A percentile compares a stretch with the other conserved stretches of the same genome.
phyloP scores from a whole-genome alignment of 2,329 filamentous ascomycete genomes.

The Aspergillus aculeatus region DNA sequence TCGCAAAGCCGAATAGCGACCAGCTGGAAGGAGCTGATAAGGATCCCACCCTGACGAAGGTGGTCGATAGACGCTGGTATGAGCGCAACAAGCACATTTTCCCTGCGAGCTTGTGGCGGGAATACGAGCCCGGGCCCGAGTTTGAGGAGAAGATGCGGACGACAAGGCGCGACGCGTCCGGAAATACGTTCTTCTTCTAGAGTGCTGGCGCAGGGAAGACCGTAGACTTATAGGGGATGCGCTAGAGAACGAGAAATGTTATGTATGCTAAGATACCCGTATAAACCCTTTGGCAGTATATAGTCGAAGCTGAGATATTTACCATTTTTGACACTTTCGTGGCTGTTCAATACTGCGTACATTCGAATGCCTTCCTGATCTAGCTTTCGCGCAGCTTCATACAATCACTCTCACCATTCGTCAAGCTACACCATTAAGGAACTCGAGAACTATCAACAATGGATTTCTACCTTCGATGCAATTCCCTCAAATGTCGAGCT shows the following conservation, averaged over 20 bases:
- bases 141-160: slow-evolving; percentile 63
- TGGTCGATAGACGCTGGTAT: slow-evolving; percentile 95
- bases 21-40: slow-evolving; percentile 72
- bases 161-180: slow-evolving; percentile 77
- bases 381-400: background rate
- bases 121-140: slow-evolving; percentile 87
- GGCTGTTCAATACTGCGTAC: background rate
- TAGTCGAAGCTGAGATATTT: background rate
- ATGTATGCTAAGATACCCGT: slow-evolving; percentile 19
- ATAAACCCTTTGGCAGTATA: slow-evolving; percentile 3
- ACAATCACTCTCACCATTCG: background rate
- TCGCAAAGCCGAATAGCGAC: slow-evolving; percentile 50
- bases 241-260: slow-evolving; percentile 8
- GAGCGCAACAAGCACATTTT: slow-evolving; percentile 98
- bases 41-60: slow-evolving; percentile 81
- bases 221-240: slow-evolving; percentile 8
- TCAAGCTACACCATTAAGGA: background rate
- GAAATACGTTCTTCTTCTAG: slow-evolving; percentile 87
- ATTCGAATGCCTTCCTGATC: background rate
- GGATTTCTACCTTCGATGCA: slow-evolving; percentile 76
- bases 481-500: slow-evolving; percentile 71
- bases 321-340: background rate
- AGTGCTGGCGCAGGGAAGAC: slow-evolving; percentile 11
- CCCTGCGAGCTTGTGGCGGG: slow-evolving; percentile 91
- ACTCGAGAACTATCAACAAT: slow-evolving; percentile 47